Evolutionary conservation across 2,329 filamentous ascomycete genomes (phyloP).

Genomic region (Fusarium drepaniforme): DNA sequence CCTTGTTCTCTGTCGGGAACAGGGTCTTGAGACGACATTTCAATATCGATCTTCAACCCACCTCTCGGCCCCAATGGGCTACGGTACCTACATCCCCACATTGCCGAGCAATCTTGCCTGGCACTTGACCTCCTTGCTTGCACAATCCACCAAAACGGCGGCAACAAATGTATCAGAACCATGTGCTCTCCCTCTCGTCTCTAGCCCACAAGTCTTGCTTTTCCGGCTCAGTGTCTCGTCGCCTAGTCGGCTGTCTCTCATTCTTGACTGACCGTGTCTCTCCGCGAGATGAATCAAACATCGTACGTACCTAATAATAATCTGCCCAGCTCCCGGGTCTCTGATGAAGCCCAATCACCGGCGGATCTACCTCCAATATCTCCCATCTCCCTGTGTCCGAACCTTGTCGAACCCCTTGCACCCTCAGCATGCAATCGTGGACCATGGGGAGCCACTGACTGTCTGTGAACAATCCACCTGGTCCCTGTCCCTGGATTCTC

Average conservation of each 20-base stretch:
- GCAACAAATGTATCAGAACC: conserved; percentile 12
- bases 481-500: conserved; percentile 38
- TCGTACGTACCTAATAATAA: conserved; percentile 25
- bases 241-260: conserved; percentile 19
- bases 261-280: conserved; percentile 14
- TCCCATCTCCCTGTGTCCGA: conserved; percentile 34
- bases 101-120: conserved; percentile 26
- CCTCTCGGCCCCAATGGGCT: conserved; percentile 32
- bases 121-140: conserved; percentile 30
- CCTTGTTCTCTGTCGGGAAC: conserved; percentile 20
- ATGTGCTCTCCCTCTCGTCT: conserved; percentile 18
- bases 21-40: conserved; percentile 34
- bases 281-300: conserved; percentile 3
- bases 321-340: conserved; percentile 23
- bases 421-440: conserved; percentile 21
- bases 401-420: conserved; percentile 38
- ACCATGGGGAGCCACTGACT: conserved; percentile 25
- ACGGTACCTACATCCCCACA: conserved; percentile 29
- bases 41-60: conserved; percentile 42
- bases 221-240: conserved; percentile 3
- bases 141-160: conserved; percentile 4
- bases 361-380: conserved; percentile 17
- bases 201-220: conserved; percentile 5
- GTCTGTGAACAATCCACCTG: conserved; percentile 36
- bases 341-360: conserved; percentile 32